Evolutionary conservation across 371 early-diverging fungal genomes (phyloP).

Genomic region (Blakeslea trispora): DNA sequence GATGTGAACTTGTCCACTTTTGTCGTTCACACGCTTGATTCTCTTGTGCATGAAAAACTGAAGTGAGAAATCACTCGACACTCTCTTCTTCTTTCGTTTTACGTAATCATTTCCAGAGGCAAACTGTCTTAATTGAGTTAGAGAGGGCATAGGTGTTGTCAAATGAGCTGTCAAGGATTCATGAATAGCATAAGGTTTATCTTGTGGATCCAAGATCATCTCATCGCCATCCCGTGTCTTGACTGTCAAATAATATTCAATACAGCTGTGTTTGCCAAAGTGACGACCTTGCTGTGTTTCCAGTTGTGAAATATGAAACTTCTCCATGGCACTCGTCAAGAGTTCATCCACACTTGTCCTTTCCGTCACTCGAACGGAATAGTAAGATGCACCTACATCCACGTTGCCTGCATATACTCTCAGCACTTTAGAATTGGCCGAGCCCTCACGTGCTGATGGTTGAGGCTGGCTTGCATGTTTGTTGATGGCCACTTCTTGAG

Average conservation of each 20-base stretch:
- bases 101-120: constrained; percentile 39
- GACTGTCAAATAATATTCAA: constrained; percentile 51
- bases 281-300: constrained; percentile 23
- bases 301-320: constrained; percentile 45
- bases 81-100: constrained; percentile 16
- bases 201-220: constrained; percentile 42
- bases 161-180: constrained; percentile 53
- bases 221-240: constrained; percentile 42
- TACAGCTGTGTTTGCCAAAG: constrained; percentile 32
- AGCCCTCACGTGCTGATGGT: constrained; percentile 13
- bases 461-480: constrained; percentile 11
- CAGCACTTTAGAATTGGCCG: constrained; percentile 22
- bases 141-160: constrained; percentile 54
- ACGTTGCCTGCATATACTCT: constrained; percentile 57
- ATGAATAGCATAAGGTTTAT: constrained; percentile 55
- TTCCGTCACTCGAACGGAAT: constrained; percentile 52
- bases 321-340: constrained; percentile 44
- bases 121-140: constrained; percentile 58
- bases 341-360: constrained; percentile 46
- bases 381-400: constrained; percentile 53
- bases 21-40: constrained; percentile 41
- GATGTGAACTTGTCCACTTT: constrained; percentile 32
- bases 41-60: constrained; percentile 51
- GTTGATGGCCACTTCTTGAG: constrained; percentile 2
- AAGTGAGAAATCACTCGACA: constrained; percentile 18